Percentiles rank a stretch among this genome's conserved stretches.
Conservation (phyloP, 352 stramenopile species). For the Blastocystis sp. region DNA sequence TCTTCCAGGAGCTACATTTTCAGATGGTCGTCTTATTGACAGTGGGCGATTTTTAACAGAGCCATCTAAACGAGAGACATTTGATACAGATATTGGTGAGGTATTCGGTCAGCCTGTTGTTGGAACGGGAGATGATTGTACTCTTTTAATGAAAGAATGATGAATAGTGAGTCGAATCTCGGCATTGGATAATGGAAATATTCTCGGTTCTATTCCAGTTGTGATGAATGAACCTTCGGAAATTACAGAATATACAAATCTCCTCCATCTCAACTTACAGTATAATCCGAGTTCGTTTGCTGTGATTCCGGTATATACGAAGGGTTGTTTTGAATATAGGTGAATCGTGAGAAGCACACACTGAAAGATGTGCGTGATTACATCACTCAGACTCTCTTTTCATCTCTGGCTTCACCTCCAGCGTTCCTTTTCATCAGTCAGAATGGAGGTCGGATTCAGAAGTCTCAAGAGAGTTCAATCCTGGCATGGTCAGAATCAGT, state of each 20-base stretch:
- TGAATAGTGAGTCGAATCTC: background rate
- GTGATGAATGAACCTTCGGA: background rate
- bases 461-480: background rate
- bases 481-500: conserved; percentile 33
- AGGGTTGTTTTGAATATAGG: background rate
- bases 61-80: background rate
- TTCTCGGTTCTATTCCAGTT: conserved; percentile 49
- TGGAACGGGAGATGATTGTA: background rate
- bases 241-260: background rate
- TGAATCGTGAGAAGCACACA: background rate
- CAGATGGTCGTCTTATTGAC: conserved; percentile 32
- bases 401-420: background rate
- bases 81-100: background rate
- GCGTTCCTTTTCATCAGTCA: conserved; percentile 9
- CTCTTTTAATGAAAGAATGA: background rate
- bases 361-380: conserved; percentile 15
- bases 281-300: conserved; percentile 48
- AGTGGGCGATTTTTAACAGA: conserved; percentile 24
- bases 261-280: conserved; percentile 40
- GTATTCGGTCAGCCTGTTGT: conserved; percentile 21
- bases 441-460: background rate
- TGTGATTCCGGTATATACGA: conserved; percentile 1
- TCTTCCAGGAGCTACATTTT: background rate
- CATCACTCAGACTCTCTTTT: background rate
- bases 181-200: background rate